Conservation (phyloP, 1,139 yeast species). For the Scheffersomyces lignicola region DNA sequence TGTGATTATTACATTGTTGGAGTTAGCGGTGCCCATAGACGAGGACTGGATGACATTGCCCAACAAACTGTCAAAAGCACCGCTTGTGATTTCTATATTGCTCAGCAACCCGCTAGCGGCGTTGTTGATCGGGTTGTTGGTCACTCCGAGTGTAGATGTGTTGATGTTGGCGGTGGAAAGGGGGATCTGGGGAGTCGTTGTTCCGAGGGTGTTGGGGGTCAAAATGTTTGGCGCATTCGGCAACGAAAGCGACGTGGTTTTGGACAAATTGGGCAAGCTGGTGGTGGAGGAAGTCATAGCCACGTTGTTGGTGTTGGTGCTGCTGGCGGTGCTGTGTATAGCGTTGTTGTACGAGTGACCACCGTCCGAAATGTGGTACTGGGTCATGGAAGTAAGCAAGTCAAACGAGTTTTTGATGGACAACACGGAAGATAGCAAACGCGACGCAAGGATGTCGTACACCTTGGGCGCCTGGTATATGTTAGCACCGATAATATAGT, state of each 20-base stretch:
- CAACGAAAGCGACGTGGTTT: slow-evolving; percentile 10
- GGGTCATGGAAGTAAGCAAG: slow-evolving; percentile 34
- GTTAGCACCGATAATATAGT: slow-evolving; percentile 87
- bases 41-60: slow-evolving; percentile 21
- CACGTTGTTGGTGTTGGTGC: slow-evolving; percentile 8
- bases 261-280: slow-evolving; percentile 6
- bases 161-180: slow-evolving; percentile 14
- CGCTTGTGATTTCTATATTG: slow-evolving; percentile 25
- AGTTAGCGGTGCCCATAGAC: not conserved
- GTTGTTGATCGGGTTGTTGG: slow-evolving; percentile 10
- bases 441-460: slow-evolving; percentile 39
- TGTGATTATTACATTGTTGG: not conserved
- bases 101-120: slow-evolving; percentile 8
- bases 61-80: slow-evolving; percentile 34
- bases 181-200: slow-evolving; percentile 24
- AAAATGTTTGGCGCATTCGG: slow-evolving; percentile 13
- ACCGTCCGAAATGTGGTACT: slow-evolving; percentile 37
- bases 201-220: slow-evolving; percentile 19
- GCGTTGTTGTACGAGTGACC: slow-evolving; percentile 30
- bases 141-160: slow-evolving; percentile 8
- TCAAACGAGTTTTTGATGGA: slow-evolving; percentile 38
- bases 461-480: slow-evolving; percentile 84
- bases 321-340: slow-evolving; percentile 10
- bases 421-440: slow-evolving; percentile 38
- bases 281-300: slow-evolving; percentile 10